Evolutionary conservation across 2,329 filamentous ascomycete species (phyloP).

Genomic region (Monilinia fructigena): DNA sequence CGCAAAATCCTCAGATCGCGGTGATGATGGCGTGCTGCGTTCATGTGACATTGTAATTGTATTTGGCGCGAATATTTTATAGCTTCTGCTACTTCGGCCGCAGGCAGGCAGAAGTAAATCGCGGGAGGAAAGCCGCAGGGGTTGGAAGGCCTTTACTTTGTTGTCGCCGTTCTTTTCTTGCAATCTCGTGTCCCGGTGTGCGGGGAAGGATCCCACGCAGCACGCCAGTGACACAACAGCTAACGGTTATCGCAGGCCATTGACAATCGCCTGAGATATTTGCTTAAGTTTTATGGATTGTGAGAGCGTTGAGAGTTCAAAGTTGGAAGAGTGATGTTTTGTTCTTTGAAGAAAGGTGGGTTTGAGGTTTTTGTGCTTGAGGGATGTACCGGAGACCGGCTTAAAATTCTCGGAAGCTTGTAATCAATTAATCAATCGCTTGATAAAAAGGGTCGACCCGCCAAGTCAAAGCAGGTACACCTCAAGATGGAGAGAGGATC

Average conservation of each 20-base stretch:
- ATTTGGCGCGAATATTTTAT: conserved; percentile 42
- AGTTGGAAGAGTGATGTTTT: conserved; percentile 10
- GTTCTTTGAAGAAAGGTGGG: conserved; percentile 17
- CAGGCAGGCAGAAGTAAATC: conserved; percentile 18
- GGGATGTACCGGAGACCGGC: conserved; percentile 1
- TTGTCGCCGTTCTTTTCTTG: conserved; percentile 31
- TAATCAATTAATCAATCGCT: conserved; percentile 5
- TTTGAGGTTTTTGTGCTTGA: conserved; percentile 12
- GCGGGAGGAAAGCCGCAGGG: background rate
- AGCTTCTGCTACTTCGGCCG: conserved; percentile 35
- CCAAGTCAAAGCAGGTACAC: conserved; percentile 17
- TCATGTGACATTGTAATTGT: conserved; percentile 47
- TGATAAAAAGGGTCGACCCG: conserved; percentile 11
- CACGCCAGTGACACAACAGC: conserved; percentile 53
- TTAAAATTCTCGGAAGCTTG: conserved; percentile 17
- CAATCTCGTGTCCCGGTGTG: conserved; percentile 50
- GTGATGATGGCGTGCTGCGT: conserved; percentile 43
- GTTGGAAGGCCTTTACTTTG: conserved; percentile 19
- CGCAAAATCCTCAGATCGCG: conserved; percentile 36
- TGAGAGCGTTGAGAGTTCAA: conserved; percentile 6
- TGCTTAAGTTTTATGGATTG: conserved; percentile 4
- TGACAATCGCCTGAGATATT: conserved; percentile 41
- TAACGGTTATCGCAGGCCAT: conserved; percentile 59
- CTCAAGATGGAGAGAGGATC: background rate
- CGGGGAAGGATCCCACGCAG: conserved; percentile 59